phyloP scores from a whole-genome alignment of 2,329 filamentous ascomycete species.

The Macroventuria anomochaeta region DNA sequence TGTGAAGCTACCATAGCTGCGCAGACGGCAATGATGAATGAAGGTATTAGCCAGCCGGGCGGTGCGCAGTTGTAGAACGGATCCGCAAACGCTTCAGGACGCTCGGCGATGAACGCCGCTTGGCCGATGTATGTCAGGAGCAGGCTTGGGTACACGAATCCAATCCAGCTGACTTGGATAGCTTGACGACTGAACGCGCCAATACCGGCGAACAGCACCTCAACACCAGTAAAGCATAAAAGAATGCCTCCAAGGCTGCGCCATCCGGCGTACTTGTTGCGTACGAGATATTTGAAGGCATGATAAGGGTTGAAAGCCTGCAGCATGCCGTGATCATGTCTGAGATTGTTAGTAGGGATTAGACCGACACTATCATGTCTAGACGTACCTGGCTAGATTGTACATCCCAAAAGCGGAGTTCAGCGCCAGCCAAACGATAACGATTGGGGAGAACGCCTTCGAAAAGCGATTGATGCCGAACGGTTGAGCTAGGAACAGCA shows the following conservation, averaged over 20 bases:
- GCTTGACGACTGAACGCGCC: constrained; percentile 75
- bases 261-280: constrained; percentile 68
- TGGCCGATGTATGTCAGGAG: constrained; percentile 74
- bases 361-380: no score
- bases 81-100: constrained; percentile 69
- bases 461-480: constrained; percentile 69
- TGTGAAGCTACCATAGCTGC: constrained; percentile 79
- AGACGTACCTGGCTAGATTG: constrained; percentile 36
- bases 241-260: constrained; percentile 71
- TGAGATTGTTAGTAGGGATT: constrained; percentile 22
- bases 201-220: constrained; percentile 78
- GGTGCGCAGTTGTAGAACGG: constrained; percentile 77
- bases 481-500: constrained; percentile 70
- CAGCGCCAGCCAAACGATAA: constrained; percentile 71
- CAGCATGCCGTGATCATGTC: constrained; percentile 58
- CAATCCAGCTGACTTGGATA: constrained; percentile 77
- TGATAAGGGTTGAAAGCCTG: constrained; percentile 63
- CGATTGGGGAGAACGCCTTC: constrained; percentile 68
- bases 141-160: constrained; percentile 71
- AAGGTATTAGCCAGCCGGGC: constrained; percentile 71
- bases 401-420: constrained; percentile 70
- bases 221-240: constrained; percentile 75
- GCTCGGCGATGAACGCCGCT: constrained; percentile 71
- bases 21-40: constrained; percentile 71
- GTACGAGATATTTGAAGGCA: constrained; percentile 66